phyloP scores from a whole-genome alignment of 2,329 filamentous ascomycete genomes.

The Neofusicoccum parvum region DNA sequence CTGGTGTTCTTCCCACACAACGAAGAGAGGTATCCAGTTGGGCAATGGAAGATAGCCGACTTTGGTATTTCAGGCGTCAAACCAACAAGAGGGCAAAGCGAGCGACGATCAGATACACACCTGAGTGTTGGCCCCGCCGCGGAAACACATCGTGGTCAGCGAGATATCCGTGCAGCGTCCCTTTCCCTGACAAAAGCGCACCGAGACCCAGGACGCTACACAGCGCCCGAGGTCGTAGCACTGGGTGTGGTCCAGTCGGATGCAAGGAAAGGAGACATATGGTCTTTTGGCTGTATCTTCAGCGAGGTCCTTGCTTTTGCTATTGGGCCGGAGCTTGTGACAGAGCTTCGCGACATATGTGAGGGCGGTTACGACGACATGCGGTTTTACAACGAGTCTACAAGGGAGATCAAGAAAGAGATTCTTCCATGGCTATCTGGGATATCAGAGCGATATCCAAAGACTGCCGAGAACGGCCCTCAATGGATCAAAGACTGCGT shows the following conservation, averaged over 20 bases:
- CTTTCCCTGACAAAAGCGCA: neutral
- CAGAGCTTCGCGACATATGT: neutral
- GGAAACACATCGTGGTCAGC: neutral
- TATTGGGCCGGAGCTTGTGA: neutral
- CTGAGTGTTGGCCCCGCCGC: neutral
- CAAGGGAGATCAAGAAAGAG: neutral
- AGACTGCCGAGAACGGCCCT: neutral
- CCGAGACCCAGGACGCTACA: neutral
- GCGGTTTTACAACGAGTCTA: neutral
- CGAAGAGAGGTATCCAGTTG: slow-evolving; percentile 9
- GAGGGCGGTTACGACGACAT: neutral
- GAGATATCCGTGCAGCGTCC: neutral
- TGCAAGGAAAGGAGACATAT: slow-evolving; percentile 23
- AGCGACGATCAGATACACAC: no score
- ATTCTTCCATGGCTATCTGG: neutral
- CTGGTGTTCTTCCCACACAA: slow-evolving; percentile 21
- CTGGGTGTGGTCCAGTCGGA: neutral
- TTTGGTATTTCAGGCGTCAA: slow-evolving; percentile 22
- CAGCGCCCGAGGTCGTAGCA: neutral
- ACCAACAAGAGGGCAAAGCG: no score
- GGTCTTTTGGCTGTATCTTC: slow-evolving; percentile 23
- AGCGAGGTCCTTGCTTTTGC: slow-evolving; percentile 19
- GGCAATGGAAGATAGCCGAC: slow-evolving; percentile 23
- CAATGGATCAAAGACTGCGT: neutral
- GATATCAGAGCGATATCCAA: neutral